phyloP scores from a whole-genome alignment of 2,329 filamentous ascomycete species.

The Tolypocladium paradoxum region DNA sequence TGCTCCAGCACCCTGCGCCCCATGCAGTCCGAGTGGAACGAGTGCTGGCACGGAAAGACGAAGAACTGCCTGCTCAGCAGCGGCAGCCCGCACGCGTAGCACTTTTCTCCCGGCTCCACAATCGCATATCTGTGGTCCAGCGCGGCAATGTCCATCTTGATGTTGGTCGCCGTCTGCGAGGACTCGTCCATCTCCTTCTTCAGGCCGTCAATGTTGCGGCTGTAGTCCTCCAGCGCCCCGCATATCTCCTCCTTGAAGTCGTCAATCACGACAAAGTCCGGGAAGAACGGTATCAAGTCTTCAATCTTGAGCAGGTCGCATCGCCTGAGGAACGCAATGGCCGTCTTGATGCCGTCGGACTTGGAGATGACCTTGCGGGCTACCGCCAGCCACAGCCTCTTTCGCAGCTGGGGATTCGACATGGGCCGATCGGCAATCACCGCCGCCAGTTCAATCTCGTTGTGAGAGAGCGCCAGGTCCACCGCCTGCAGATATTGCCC shows the following conservation, averaged over 20 bases:
- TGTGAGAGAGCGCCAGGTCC: constrained; percentile 79
- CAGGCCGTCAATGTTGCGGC: constrained; percentile 75
- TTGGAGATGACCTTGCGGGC: constrained; percentile 88
- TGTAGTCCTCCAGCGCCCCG: constrained; percentile 84
- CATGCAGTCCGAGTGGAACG: constrained; percentile 92
- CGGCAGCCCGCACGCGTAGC: constrained; percentile 78
- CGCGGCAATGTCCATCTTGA: constrained; percentile 77
- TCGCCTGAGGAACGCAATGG: constrained; percentile 85
- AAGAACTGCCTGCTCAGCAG: constrained; percentile 89
- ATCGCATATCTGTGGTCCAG: constrained; percentile 89
- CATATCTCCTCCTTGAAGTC: constrained; percentile 99
- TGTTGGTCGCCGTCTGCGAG: constrained; percentile 77
- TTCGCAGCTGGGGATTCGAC: constrained; percentile 68
- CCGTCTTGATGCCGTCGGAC: constrained; percentile 77
- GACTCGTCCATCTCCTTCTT: constrained; percentile 95
- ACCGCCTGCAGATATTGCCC: constrained; percentile 89
- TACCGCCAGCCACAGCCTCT: constrained; percentile 91
- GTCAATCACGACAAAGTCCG: constrained; percentile 96
- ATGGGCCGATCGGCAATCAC: constrained; percentile 80
- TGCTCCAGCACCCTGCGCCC: constrained; percentile 77
- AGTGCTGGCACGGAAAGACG: constrained; percentile 96
- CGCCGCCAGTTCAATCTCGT: constrained; percentile 80
- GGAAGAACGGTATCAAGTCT: constrained; percentile 95
- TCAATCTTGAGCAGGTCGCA: constrained; percentile 91
- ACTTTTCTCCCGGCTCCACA: constrained; percentile 90